Evolutionary conservation across 345 rosid genomes (phyloP).

Genomic region (Eucalyptus marginata): DNA sequence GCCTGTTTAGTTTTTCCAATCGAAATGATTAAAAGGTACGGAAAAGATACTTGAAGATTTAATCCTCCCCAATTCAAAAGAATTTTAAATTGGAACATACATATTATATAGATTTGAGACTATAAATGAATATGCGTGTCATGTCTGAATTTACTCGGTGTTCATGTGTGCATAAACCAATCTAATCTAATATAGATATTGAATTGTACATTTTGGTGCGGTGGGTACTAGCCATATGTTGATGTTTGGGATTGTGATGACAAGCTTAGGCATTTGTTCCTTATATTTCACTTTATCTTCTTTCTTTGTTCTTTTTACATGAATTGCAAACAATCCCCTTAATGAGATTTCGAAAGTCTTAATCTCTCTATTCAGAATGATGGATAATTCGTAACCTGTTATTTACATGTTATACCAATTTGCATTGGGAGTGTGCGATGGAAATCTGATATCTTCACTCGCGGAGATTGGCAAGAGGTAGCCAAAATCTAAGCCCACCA

Average conservation of each 20-base stretch:
- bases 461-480: neutral
- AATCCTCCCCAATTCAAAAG: neutral
- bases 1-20: neutral
- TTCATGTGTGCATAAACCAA: fast-evolving
- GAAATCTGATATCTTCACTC: neutral
- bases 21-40: neutral
- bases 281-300: neutral
- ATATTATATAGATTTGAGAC: neutral
- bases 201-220: neutral
- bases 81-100: neutral
- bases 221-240: neutral
- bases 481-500: fast-evolving
- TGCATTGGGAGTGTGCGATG: fast-evolving
- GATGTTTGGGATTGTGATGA: neutral
- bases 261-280: neutral
- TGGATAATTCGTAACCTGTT: neutral
- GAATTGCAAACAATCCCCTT: neutral
- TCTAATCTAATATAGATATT: neutral
- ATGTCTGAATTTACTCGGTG: fast-evolving
- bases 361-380: neutral
- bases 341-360: neutral
- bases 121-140: too few species aligned
- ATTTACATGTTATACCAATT: neutral
- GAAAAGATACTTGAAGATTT: neutral
- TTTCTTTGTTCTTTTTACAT: neutral